Base-by-base conservation (phyloP, 2,329 filamentous ascomycete species). In the Colletotrichum musicola region DNA sequence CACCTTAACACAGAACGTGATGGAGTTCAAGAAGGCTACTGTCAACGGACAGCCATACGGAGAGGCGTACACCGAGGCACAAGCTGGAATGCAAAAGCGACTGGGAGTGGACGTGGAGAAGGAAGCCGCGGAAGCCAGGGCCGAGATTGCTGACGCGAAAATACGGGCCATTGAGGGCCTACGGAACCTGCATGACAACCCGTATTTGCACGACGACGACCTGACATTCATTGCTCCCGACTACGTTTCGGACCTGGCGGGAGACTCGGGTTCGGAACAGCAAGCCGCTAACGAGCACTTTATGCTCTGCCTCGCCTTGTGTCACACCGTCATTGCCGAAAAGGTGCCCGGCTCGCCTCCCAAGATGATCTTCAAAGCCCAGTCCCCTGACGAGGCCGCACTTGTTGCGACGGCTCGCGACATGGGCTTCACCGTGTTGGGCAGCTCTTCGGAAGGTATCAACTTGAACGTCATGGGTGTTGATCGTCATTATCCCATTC, bases 1-100 rank as follows among this genome's bases (percentile, higher is more conserved):
- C 67, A 97, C 93, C 2, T 82, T 97, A 72, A 97, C 93, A 0
- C 93, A 97, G 75, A 97, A 97, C 77, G 92, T 97, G 61, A 97
- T 97, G 96, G 97, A 99, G 79, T 99, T 98, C 88, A 99, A 98
- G 81, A 99, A 99, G 81, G 94, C 92, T 63, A 97, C 95, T 0
- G 91, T 99, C 80, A 98, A 98, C 75, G 95, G 95, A n/a, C 89
- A 96, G 69, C 90, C 95, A 0, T 99, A 99, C 73, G 96, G 97
- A 70, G 96, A 99, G 81, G 96, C 96, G 0, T 99, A 98, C 76
- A 99, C 97, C 0, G 96, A 99, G 80, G 96, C 96, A 0, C 93
- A 97, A 79, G 93, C 95, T 59, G 96, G 96, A 65, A 96, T 99
- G 93, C 94, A 97, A 77, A 94, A 95, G 80, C 89, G 96, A 69